These are phyloP conservation scores for Ceratocystis albifundus DNA, from an alignment of 2,329 filamentous ascomycete genomes.

Conservation along the genomic window DNA sequence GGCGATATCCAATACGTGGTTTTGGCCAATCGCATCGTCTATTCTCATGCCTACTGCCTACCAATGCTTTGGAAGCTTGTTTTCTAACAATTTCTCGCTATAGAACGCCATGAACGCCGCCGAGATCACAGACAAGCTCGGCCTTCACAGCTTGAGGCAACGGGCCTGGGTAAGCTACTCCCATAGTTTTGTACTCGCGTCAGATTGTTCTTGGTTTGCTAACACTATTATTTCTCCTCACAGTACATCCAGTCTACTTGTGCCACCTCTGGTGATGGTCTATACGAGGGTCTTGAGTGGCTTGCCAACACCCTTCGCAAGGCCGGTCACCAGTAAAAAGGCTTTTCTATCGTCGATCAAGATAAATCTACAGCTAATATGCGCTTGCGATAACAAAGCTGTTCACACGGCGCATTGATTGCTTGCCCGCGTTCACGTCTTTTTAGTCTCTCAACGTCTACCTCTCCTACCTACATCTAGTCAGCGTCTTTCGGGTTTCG, in stretches of 20 bases:
- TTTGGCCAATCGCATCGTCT: neutral
- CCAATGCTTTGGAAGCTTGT: neutral
- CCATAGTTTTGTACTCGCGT: neutral
- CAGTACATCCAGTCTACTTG: slow-evolving; percentile 99
- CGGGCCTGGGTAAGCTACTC: slow-evolving; percentile 79
- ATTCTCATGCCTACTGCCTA: neutral
- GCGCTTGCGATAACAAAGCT: slow-evolving; percentile 22
- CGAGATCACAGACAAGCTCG: slow-evolving; percentile 99
- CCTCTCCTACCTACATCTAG: slow-evolving; percentile 23
- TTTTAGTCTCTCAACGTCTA: slow-evolving; percentile 23
- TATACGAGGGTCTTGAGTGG: slow-evolving; percentile 98
- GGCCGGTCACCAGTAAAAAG: slow-evolving; percentile 54
- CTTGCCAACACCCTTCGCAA: slow-evolving; percentile 74
- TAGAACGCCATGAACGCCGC: slow-evolving; percentile 99
- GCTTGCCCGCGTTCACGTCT: slow-evolving; percentile 21
- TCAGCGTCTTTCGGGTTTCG: slow-evolving; percentile 35
- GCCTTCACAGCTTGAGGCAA: slow-evolving; percentile 96
- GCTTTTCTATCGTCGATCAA: slow-evolving; percentile 14
- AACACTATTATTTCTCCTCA: slow-evolving; percentile 22
- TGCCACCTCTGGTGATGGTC: slow-evolving; percentile 96
- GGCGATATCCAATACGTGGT: too few relatives aligned
- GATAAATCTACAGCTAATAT: slow-evolving; percentile 23
- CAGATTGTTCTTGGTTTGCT: slow-evolving; percentile 22
- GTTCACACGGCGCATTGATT: slow-evolving; percentile 18
- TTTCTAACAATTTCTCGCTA: neutral